A percentile compares a stretch with the other conserved stretches of the same genome.
phyloP scores from a whole-genome alignment of 2,329 filamentous ascomycete genomes.

The Rutstroemia sp. region DNA sequence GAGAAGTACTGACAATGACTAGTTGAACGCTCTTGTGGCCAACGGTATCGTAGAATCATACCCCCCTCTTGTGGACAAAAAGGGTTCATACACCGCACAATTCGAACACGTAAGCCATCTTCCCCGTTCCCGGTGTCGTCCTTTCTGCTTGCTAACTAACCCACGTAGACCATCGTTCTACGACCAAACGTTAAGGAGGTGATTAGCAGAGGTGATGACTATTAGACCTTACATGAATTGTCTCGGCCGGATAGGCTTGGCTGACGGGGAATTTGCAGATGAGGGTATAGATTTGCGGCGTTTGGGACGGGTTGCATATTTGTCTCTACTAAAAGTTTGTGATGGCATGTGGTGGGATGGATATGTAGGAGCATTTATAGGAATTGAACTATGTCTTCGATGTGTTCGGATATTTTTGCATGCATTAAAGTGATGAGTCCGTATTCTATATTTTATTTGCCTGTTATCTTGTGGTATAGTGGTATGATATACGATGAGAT shows the following conservation, averaged over 20 bases:
- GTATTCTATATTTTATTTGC: too few relatives aligned
- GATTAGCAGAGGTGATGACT: conserved; percentile 79
- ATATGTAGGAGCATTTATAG: too few relatives aligned
- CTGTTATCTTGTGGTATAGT: too few relatives aligned
- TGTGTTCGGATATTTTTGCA: too few relatives aligned
- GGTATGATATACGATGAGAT: too few relatives aligned
- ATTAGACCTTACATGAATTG: conserved; percentile 36
- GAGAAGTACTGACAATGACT: conserved; percentile 24
- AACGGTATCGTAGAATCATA: conserved; percentile 85
- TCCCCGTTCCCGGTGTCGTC: not conserved
- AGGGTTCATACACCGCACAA: conserved; percentile 91
- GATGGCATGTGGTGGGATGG: too few relatives aligned
- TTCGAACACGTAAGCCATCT: conserved; percentile 68
- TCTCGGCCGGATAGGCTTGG: not conserved
- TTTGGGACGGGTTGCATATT: not conserved
- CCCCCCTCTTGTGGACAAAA: conserved; percentile 81
- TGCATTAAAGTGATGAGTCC: too few relatives aligned
- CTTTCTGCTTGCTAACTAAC: conserved; percentile 25
- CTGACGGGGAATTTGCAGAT: not conserved
- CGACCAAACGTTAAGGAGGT: conserved; percentile 79
- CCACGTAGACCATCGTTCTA: conserved; percentile 64
- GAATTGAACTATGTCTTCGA: too few relatives aligned
- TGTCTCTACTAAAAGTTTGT: too few relatives aligned
- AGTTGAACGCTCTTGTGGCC: conserved; percentile 81
- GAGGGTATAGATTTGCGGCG: not conserved